Evolutionary conservation across 352 stramenopile species (phyloP).

Genomic region (Phytopythium helicoides): DNA sequence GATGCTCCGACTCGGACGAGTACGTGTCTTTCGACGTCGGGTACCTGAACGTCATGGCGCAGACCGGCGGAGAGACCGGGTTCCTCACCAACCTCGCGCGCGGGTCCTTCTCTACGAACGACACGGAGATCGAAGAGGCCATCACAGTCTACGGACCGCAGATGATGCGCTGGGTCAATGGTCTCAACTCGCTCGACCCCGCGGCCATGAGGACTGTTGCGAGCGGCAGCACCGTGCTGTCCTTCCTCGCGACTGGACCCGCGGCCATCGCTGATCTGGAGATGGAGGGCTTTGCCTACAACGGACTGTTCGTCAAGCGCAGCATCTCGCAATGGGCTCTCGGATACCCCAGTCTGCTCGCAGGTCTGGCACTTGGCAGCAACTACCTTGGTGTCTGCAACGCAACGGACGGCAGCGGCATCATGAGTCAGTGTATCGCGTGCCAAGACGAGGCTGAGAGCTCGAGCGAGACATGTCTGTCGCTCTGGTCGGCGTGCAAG

Average conservation of each 20-base stretch:
- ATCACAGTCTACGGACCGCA: conserved; percentile 41
- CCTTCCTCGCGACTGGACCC: conserved; percentile 33
- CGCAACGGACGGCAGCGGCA: conserved; percentile 19
- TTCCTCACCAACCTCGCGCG: conserved; percentile 50
- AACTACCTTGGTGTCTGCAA: conserved; percentile 42
- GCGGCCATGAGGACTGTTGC: conserved; percentile 36
- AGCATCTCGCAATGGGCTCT: conserved; percentile 46
- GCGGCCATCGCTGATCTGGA: conserved; percentile 32
- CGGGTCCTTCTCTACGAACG: conserved; percentile 45
- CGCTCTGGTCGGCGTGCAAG: conserved; percentile 44
- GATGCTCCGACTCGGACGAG: conserved; percentile 45
- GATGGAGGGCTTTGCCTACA: conserved; percentile 46
- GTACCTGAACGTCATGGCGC: conserved; percentile 68
- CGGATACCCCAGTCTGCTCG: conserved; percentile 51
- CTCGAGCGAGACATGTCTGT: conserved; percentile 24
- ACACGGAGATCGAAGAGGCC: conserved; percentile 17
- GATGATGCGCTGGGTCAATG: conserved; percentile 71
- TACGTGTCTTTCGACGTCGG: conserved; percentile 50
- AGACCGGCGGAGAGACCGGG: conserved; percentile 45
- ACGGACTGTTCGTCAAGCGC: conserved; percentile 52
- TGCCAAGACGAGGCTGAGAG: conserved; percentile 22
- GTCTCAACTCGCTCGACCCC: conserved; percentile 56
- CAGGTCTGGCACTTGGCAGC: conserved; percentile 40
- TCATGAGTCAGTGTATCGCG: conserved; percentile 41
- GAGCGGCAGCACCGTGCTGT: conserved; percentile 29